These are phyloP conservation scores for Colletotrichum tropicale DNA, from an alignment of 2,329 filamentous ascomycete species.

Conservation along the genomic window DNA sequence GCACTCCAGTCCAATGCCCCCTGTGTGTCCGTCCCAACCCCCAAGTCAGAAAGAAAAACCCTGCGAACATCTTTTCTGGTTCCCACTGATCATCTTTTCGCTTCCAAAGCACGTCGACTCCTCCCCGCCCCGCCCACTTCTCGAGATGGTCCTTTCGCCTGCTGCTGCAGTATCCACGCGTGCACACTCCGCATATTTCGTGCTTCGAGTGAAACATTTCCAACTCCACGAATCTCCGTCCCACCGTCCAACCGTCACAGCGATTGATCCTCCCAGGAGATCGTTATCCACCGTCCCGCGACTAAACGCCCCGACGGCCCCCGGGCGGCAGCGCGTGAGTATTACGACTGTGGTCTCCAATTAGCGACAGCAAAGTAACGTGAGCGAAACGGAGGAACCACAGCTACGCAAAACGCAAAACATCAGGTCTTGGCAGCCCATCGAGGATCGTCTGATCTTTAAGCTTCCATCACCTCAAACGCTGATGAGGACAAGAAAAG, in stretches of 20 bases:
- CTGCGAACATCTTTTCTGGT: constrained; percentile 10
- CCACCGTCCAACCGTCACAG: background rate
- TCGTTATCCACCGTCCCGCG: background rate
- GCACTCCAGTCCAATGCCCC: background rate
- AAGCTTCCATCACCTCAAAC: constrained; percentile 21
- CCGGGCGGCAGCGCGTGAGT: background rate
- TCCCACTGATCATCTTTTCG: background rate
- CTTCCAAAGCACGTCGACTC: background rate
- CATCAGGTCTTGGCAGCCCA: background rate
- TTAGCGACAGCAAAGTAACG: background rate
- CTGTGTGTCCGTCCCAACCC: constrained; percentile 1
- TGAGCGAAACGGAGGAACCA: background rate
- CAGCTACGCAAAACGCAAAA: constrained; percentile 1
- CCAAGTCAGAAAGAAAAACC: background rate
- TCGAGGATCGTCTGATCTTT: constrained; percentile 15
- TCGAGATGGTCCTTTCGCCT: background rate
- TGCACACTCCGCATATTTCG: background rate
- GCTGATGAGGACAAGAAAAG: constrained; percentile 9
- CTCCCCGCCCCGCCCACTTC: background rate
- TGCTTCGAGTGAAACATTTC: background rate
- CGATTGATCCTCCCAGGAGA: background rate
- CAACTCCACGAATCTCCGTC: background rate
- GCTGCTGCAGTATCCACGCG: background rate
- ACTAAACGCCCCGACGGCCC: background rate
- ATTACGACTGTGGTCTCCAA: background rate